phyloP scores from a whole-genome alignment of 2,329 filamentous ascomycete genomes.

The Trichoderma hamatum region DNA sequence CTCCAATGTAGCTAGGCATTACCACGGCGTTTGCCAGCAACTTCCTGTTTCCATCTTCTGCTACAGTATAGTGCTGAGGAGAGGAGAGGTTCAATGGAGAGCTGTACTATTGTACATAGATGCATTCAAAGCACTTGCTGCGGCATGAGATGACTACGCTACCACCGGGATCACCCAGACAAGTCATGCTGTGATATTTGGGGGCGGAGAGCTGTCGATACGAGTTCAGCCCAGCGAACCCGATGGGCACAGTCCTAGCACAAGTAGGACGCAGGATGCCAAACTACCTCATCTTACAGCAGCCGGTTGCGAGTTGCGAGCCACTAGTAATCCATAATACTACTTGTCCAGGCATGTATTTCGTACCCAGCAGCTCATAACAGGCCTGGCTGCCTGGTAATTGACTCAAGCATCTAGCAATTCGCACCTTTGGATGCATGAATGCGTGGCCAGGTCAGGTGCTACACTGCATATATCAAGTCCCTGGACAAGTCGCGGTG shows the following conservation, averaged over 20 bases:
- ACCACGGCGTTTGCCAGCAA: neutral
- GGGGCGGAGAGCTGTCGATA: slow-evolving; percentile 13
- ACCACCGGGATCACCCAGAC: neutral
- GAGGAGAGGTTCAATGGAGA: neutral
- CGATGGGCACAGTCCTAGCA: neutral
- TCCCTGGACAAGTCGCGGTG: neutral
- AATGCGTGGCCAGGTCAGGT: slow-evolving; percentile 48
- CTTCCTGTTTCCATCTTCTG: neutral
- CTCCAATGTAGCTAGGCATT: neutral
- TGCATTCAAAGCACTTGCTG: neutral
- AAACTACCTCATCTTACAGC: neutral
- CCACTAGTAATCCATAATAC: neutral
- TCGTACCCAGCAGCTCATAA: neutral
- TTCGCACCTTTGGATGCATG: slow-evolving; percentile 43
- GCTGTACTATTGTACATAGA: neutral
- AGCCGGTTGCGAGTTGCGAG: neutral
- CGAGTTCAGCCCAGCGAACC: slow-evolving; percentile 29
- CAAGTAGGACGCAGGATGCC: neutral
- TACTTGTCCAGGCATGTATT: neutral
- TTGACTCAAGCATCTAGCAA: neutral
- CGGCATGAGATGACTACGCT: slow-evolving; percentile 2
- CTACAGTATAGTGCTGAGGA: neutral
- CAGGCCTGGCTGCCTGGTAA: neutral
- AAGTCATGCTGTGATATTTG: slow-evolving; percentile 6
- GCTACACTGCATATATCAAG: slow-evolving; percentile 25